phyloP scores from a whole-genome alignment of 352 stramenopile genomes.

The Phytophthora tubulina region DNA sequence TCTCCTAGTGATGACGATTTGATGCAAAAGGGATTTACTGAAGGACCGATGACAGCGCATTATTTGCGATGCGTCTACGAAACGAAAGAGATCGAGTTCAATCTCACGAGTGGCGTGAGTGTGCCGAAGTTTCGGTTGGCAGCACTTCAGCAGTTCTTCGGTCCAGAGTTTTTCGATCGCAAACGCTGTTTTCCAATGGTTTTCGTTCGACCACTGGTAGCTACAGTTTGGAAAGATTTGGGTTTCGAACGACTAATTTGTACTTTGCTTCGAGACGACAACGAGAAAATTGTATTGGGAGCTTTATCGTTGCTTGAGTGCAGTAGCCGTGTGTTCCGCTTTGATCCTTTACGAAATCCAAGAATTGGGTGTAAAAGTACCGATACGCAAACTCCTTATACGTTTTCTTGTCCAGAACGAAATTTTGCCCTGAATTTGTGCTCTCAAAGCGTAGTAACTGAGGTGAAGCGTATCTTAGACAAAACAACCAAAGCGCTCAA shows the following conservation, averaged over 20 bases:
- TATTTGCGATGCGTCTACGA: slow-evolving; percentile 40
- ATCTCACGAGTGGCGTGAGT: slow-evolving; percentile 40
- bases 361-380: not conserved
- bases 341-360: slow-evolving; percentile 13
- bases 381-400: not conserved
- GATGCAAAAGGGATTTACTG: not conserved
- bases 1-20: slow-evolving; percentile 12
- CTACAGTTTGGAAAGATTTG: slow-evolving; percentile 45
- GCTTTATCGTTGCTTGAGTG: slow-evolving; percentile 51
- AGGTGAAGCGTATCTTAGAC: slow-evolving; percentile 39
- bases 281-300: slow-evolving; percentile 49
- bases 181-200: slow-evolving; percentile 39
- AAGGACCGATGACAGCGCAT: slow-evolving; percentile 2
- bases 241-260: slow-evolving; percentile 36
- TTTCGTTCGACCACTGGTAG: slow-evolving; percentile 30
- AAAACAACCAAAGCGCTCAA: slow-evolving; percentile 39
- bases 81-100: slow-evolving; percentile 58
- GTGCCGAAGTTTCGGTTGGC: slow-evolving; percentile 55
- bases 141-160: slow-evolving; percentile 51
- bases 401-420: slow-evolving; percentile 16
- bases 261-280: slow-evolving; percentile 43
- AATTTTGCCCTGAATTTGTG: slow-evolving; percentile 34
- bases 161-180: slow-evolving; percentile 41
- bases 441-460: slow-evolving; percentile 20
- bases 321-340: slow-evolving; percentile 51